Percentiles rank a stretch among this genome's conserved stretches.
phyloP scores from a whole-genome alignment of 163 green algal genomes.

The Prototheca cutis region DNA sequence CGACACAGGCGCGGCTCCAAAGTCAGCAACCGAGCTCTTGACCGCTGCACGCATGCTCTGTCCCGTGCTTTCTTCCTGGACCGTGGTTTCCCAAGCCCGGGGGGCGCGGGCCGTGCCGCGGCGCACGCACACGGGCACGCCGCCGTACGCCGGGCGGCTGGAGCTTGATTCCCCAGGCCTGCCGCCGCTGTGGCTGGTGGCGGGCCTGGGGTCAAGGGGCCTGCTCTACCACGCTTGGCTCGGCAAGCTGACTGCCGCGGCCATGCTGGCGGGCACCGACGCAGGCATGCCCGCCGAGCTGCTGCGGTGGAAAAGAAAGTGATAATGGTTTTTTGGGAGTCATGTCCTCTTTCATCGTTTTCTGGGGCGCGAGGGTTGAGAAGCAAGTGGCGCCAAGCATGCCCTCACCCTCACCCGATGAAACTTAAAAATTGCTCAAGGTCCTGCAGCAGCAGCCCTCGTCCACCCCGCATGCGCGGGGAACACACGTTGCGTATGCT shows the following conservation, averaged over 20 bases:
- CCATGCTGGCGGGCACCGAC: slow-evolving; percentile 36
- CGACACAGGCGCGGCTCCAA: slow-evolving; percentile 1
- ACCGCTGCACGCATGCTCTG: slow-evolving; percentile 34
- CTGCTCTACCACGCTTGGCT: slow-evolving; percentile 79
- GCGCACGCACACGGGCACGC: slow-evolving; percentile 35
- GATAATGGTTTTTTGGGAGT: too few relatives aligned
- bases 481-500: too few relatives aligned
- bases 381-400: too few relatives aligned
- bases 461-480: too few relatives aligned
- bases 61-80: slow-evolving; percentile 29
- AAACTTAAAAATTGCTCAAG: too few relatives aligned
- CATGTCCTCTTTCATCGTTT: too few relatives aligned
- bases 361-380: too few relatives aligned
- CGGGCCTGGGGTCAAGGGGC: slow-evolving; percentile 62
- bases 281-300: slow-evolving; percentile 34
- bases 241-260: slow-evolving; percentile 43
- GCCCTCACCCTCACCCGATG: too few relatives aligned
- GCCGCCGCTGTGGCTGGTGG: slow-evolving; percentile 48
- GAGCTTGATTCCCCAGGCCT: background rate
- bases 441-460: too few relatives aligned
- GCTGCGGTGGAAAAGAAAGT: slow-evolving; percentile 35
- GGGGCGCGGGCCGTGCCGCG: slow-evolving; percentile 58
- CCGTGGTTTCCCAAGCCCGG: slow-evolving; percentile 14
- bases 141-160: slow-evolving; percentile 46
- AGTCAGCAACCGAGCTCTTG: slow-evolving; percentile 25